Percentiles rank a stretch among this genome's conserved stretches.
These are phyloP conservation scores for Adiantum capillusveneris DNA, from an alignment of 75 land plant genomes.

Conservation along the genomic window DNA sequence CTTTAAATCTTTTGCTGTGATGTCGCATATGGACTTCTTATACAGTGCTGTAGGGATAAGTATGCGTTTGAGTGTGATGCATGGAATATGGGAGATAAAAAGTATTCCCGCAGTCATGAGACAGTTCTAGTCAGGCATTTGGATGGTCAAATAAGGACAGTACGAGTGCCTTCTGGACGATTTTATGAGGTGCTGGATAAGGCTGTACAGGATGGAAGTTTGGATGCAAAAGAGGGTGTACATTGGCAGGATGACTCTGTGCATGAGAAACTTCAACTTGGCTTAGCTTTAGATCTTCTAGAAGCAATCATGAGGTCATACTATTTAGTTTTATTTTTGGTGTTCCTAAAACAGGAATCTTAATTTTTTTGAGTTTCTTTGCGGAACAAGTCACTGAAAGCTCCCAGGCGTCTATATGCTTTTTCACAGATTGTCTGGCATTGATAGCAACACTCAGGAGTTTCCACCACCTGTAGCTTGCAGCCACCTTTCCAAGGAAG, in stretches of 20 bases:
- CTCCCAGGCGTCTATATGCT: too few species aligned
- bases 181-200: constrained; percentile 37
- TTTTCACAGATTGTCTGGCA: constrained; percentile 36
- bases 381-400: too few species aligned
- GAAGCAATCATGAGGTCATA: constrained; percentile 41
- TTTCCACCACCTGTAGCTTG: constrained; percentile 42
- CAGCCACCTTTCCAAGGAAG: constrained; percentile 35
- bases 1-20: too few species aligned
- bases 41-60: constrained; percentile 38
- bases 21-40: too few species aligned
- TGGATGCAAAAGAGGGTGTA: constrained; percentile 48
- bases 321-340: too few species aligned
- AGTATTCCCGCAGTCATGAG: constrained; percentile 25
- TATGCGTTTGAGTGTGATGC: constrained; percentile 37
- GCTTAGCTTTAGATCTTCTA: constrained; percentile 36
- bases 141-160: constrained; percentile 21
- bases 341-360: too few species aligned
- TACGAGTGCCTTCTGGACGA: constrained; percentile 45
- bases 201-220: constrained; percentile 40
- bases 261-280: constrained; percentile 43
- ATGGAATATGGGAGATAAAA: constrained; percentile 22
- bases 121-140: constrained; percentile 30
- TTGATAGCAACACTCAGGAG: constrained; percentile 21
- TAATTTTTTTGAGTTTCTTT: too few species aligned
- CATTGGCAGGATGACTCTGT: constrained; percentile 40